Evolutionary conservation across 805 yeast genomes (phyloP).

Genomic region (Priceomyces carsonii): DNA sequence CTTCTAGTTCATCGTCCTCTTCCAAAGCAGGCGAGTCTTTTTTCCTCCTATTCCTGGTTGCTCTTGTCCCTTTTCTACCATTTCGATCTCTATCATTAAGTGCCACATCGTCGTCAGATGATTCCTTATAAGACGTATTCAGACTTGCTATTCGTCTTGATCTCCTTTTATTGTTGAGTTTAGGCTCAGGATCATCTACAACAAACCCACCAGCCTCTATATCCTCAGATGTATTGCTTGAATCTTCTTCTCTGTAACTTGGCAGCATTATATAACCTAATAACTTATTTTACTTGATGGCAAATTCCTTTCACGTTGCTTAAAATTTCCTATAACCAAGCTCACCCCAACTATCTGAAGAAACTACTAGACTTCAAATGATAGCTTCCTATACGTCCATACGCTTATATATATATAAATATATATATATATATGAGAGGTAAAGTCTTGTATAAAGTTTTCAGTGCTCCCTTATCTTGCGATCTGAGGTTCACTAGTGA

Average conservation of each 20-base stretch:
- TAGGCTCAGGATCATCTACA: conserved; percentile 34
- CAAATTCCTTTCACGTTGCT: too few species aligned
- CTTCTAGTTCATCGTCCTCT: conserved; percentile 34
- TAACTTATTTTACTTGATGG: too few species aligned
- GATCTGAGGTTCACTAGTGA: too few species aligned
- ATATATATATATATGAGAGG: too few species aligned
- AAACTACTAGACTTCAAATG: too few species aligned
- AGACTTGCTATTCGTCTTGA: conserved; percentile 13
- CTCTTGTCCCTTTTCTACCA: conserved; percentile 7
- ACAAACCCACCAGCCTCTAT: conserved; percentile 43
- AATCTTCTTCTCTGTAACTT: conserved; percentile 3
- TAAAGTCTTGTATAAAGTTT: too few species aligned
- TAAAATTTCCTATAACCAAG: too few species aligned
- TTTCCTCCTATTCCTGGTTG: conserved; percentile 4
- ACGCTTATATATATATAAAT: too few species aligned
- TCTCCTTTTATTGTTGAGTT: conserved; percentile 17
- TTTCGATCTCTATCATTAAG: conserved; percentile 2
- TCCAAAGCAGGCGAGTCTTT: too few species aligned
- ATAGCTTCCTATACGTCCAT: too few species aligned
- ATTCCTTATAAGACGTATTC: conserved; percentile 24
- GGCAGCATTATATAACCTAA: conserved; percentile 7
- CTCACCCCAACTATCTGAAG: too few species aligned
- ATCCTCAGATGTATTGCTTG: conserved; percentile 3
- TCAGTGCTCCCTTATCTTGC: too few species aligned
- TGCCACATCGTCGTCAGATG: conserved; percentile 18